These are phyloP conservation scores for Pharnaceum exiguum DNA, from an alignment of 148 eudicot genomes.

Conservation along the genomic window DNA sequence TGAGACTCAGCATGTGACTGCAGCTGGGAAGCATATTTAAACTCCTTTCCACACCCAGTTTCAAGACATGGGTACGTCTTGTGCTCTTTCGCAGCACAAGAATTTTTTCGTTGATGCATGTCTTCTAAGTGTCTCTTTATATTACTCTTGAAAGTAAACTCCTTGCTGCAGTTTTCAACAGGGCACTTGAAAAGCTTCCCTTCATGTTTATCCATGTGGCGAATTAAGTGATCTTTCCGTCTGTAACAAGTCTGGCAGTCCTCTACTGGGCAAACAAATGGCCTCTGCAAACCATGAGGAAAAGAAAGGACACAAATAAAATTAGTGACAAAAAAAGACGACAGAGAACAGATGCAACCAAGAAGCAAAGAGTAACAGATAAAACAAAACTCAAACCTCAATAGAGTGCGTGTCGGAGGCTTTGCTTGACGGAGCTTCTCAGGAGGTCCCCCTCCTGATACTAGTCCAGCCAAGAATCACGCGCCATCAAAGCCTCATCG, in stretches of 20 bases:
- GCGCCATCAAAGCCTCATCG: slow-evolving; percentile 59
- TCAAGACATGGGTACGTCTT: slow-evolving; percentile 54
- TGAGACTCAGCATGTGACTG: slow-evolving; percentile 69
- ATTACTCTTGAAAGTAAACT: slow-evolving; percentile 56
- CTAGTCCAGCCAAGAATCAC: slow-evolving; percentile 88
- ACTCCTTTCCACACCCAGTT: slow-evolving; percentile 82
- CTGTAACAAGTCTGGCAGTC: slow-evolving; percentile 69
- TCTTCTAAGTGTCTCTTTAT: slow-evolving; percentile 67
- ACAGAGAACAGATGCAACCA: too few species aligned
- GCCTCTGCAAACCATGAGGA: slow-evolving; percentile 73
- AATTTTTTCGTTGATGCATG: slow-evolving; percentile 39
- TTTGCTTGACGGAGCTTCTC: slow-evolving; percentile 95
- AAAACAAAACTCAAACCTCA: too few species aligned
- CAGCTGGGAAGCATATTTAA: slow-evolving; percentile 57
- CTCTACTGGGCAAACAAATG: slow-evolving; percentile 66
- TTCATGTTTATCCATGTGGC: slow-evolving; percentile 70
- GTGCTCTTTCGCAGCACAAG: slow-evolving; percentile 14
- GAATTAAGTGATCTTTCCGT: slow-evolving; percentile 84
- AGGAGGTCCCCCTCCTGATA: slow-evolving; percentile 99
- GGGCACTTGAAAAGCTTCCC: slow-evolving; percentile 81
- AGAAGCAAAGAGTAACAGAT: too few species aligned
- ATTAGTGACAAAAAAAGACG: too few species aligned
- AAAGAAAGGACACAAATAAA: too few species aligned
- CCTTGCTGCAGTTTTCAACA: slow-evolving; percentile 36
- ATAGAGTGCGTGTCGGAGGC: slow-evolving; percentile 36